These are phyloP conservation scores for Schizopora paradoxa DNA, from an alignment of 1,284 basidiomycete species.

Conservation along the genomic window DNA sequence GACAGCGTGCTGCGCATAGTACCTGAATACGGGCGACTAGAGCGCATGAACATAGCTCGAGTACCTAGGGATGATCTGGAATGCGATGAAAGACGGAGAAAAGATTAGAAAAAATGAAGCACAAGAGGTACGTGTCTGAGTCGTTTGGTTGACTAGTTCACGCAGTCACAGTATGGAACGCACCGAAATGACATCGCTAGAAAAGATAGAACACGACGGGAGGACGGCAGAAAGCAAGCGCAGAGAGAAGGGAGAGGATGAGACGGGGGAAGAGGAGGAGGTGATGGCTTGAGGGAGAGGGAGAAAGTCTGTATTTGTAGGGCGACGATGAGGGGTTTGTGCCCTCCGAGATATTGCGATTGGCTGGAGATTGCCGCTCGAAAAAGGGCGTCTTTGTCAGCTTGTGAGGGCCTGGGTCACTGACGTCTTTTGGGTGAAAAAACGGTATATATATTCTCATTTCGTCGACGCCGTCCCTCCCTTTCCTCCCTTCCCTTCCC, in stretches of 20 bases:
- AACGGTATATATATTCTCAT: too few relatives aligned
- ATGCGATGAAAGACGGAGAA: too few relatives aligned
- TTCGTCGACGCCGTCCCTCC: neutral
- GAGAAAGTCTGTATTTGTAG: neutral
- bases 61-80: neutral
- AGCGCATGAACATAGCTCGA: neutral
- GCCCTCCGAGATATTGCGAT: constrained; percentile 24
- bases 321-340: constrained; percentile 22
- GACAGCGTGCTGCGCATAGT: neutral
- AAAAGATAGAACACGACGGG: neutral
- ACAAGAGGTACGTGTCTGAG: too few relatives aligned
- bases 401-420: too few relatives aligned
- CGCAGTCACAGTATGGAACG: too few relatives aligned
- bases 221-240: neutral
- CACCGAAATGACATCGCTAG: too few relatives aligned
- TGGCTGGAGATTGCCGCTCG: too few relatives aligned
- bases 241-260: neutral
- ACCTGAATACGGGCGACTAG: neutral
- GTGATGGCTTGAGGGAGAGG: neutral
- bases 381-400: too few relatives aligned
- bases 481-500: neutral
- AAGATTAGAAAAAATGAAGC: too few relatives aligned
- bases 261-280: neutral
- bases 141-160: too few relatives aligned
- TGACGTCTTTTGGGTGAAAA: too few relatives aligned